A percentile compares a stretch with the other conserved stretches of the same genome.
Evolutionary conservation across 2,329 filamentous ascomycete species (phyloP).

Genomic region (Phaeosphaeriaceae sp.): DNA sequence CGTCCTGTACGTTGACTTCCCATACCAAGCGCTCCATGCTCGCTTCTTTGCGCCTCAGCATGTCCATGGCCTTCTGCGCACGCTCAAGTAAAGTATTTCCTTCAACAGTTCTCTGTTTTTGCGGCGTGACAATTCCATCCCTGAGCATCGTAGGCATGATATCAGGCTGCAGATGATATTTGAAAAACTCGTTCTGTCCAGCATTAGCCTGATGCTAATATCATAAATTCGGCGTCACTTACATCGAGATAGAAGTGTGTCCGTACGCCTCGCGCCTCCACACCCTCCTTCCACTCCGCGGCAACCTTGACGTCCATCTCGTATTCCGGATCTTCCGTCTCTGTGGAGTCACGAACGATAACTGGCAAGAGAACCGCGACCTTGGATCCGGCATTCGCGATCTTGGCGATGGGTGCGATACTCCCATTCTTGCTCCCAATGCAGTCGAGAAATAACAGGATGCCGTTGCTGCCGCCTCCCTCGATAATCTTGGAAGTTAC

Average conservation of each 20-base stretch:
- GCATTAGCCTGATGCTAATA: conserved; percentile 3
- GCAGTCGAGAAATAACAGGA: conserved; percentile 40
- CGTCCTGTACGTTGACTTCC: conserved; percentile 36
- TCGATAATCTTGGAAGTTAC: conserved; percentile 41
- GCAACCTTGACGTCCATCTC: conserved; percentile 59
- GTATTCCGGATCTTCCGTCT: conserved; percentile 59
- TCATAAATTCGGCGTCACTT: conserved; percentile 19
- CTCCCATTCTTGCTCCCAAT: conserved; percentile 42
- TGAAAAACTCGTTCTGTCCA: conserved; percentile 62
- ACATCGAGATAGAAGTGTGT: conserved; percentile 63
- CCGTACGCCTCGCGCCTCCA: conserved; percentile 61
- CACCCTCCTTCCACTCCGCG: conserved; percentile 61
- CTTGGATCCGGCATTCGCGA: conserved; percentile 58
- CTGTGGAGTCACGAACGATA: conserved; percentile 61
- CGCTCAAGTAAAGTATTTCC: conserved; percentile 51
- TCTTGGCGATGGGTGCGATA: conserved; percentile 51
- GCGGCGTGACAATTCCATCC: conserved; percentile 50
- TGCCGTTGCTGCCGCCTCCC: conserved; percentile 19
- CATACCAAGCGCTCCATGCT: conserved; percentile 56
- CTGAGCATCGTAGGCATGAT: conserved; percentile 60
- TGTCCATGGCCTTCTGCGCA: conserved; percentile 53
- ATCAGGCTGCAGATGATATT: conserved; percentile 61
- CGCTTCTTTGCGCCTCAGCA: conserved; percentile 52
- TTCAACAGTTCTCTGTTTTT: conserved; percentile 51
- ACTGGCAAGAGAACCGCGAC: conserved; percentile 68